Base-by-base conservation (phyloP, 2,329 filamentous ascomycete species). In the Ustulina deusta region DNA sequence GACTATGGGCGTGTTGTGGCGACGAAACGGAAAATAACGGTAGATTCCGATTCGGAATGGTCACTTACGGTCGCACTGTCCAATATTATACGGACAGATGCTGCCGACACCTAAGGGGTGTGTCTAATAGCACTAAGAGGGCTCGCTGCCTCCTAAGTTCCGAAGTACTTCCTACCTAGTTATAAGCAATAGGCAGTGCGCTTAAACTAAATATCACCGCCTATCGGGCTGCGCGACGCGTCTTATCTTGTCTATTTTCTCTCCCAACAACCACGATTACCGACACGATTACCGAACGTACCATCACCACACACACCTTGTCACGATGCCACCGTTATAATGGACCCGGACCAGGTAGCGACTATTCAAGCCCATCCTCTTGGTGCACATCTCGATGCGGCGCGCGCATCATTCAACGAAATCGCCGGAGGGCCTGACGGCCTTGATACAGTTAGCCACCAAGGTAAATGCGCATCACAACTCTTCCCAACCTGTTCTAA, bases 381-480 rank as follows among this genome's bases (percentile, higher is more conserved):
- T 20, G 56, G 62, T 22, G 32, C 62, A 55, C 55, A 59, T 65
- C 62, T 65, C 15, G 20, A 65, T 46, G 29, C 36, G 17, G 56
- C 15, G 17, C 6, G 62, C 17, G 20, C 29, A 6, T 59, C 29
- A 51, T 48, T 65, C 1, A 17, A 32, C 9, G 29, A 62, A 54
- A 55, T 59, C 27, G 58, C n/a, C 29, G 3, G 6, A 46, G n/a
- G 1, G 1, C 52, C 54, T 27, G 40, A 7, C 17, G 59, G 59
- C 6, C 52, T 66, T 11, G 58, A 63, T 29, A 29, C 38, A 17
- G 17, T 48, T 6, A 61, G 61, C 55, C 10, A 20, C 7, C 42
- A 64, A 56, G 61, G 57, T 64, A 68, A 64, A 62, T 17, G 29
- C 49, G 61, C 71, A 48, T 65, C 64, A 29, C 69, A 52, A 36